phyloP scores from a whole-genome alignment of 1,284 basidiomycete species.

The Tetrapyrgos nigripes region DNA sequence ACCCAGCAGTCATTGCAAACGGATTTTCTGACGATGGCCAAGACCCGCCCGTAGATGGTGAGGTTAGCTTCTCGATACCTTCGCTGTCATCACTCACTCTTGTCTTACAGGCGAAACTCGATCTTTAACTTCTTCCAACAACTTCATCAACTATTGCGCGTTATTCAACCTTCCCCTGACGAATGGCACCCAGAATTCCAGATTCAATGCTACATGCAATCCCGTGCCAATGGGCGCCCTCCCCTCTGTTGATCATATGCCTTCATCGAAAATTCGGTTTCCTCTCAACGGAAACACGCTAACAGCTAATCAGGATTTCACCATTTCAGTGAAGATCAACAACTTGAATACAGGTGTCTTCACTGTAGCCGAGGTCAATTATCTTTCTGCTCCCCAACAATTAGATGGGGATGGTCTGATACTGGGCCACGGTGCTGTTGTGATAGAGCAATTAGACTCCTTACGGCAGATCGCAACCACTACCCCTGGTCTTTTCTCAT shows the following conservation, averaged over 20 bases:
- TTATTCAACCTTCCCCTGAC: constrained; percentile 33
- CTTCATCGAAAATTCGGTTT: constrained; percentile 50
- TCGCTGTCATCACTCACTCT: not conserved
- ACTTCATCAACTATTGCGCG: constrained; percentile 50
- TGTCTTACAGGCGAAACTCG: not conserved
- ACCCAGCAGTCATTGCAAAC: not conserved
- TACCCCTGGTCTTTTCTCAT: constrained; percentile 50
- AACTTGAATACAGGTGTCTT: constrained; percentile 28
- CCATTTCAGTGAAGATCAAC: constrained; percentile 48
- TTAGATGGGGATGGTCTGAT: constrained; percentile 35
- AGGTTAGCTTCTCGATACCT: too few relatives aligned
- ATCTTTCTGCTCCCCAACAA: constrained; percentile 1
- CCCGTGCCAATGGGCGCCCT: constrained; percentile 30
- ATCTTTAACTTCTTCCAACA: constrained; percentile 43
- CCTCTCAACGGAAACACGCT: constrained; percentile 50
- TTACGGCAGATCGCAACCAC: constrained; percentile 42
- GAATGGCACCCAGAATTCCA: constrained; percentile 41
- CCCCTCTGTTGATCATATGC: constrained; percentile 44
- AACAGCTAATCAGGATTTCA: constrained; percentile 50
- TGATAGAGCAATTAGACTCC: constrained; percentile 48
- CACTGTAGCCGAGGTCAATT: not conserved
- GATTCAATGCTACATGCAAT: constrained; percentile 54
- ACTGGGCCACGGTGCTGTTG: constrained; percentile 57
- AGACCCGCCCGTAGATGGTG: not conserved
- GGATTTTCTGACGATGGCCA: not conserved